phyloP scores from a whole-genome alignment of 176 grass and related monocot species.

The Carex kokanica region DNA sequence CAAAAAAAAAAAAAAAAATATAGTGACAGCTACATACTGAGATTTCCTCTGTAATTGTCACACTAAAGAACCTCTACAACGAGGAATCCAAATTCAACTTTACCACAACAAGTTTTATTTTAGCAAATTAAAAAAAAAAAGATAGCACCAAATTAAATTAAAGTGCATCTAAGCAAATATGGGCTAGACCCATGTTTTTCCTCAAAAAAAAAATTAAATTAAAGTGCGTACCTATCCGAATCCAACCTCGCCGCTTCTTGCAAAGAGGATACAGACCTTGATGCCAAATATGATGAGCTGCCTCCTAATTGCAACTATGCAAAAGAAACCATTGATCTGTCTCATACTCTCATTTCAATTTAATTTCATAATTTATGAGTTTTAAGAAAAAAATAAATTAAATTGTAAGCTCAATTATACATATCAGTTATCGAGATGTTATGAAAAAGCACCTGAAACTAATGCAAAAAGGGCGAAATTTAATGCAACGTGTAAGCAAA shows the following conservation, averaged over 20 bases:
- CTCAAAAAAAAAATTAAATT: no score
- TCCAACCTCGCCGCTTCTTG: slow-evolving; percentile 17
- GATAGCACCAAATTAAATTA: background rate
- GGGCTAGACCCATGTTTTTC: no score
- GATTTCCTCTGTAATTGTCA: background rate
- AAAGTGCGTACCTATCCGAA: slow-evolving; percentile 7
- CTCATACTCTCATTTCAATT: background rate
- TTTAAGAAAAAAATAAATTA: background rate
- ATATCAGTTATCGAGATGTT: background rate
- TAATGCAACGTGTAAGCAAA: background rate
- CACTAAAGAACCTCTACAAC: background rate
- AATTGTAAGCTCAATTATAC: background rate
- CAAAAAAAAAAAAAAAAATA: no score
- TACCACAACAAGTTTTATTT: background rate
- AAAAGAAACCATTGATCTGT: background rate
- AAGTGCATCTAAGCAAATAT: no score
- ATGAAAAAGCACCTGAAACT: background rate
- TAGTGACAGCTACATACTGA: background rate
- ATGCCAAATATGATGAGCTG: slow-evolving; percentile 9
- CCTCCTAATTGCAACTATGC: slow-evolving; percentile 23
- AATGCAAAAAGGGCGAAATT: background rate
- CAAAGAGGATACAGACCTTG: slow-evolving; percentile 21
- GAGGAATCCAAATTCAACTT: slow-evolving; percentile 9
- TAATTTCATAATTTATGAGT: background rate
- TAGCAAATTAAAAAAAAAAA: background rate